These are phyloP conservation scores for Collybia sordida DNA, from an alignment of 768 basidiomycete genomes.

Conservation along the genomic window DNA sequence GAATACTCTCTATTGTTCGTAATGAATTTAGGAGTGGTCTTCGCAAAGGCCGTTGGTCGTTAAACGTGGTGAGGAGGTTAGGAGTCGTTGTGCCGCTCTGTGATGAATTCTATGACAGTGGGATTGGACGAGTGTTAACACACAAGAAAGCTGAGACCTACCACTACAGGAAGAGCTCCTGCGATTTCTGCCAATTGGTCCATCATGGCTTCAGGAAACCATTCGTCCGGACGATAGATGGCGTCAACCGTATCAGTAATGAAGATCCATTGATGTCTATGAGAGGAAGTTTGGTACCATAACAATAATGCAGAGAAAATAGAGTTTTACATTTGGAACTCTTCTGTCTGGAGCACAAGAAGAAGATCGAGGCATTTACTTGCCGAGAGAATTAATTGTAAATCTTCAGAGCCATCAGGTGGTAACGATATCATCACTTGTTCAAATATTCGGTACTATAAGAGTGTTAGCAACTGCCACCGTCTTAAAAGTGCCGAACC, in stretches of 20 bases:
- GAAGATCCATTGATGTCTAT: constrained; percentile 97
- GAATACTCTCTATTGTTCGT: constrained; percentile 79
- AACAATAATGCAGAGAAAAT: constrained; percentile 4
- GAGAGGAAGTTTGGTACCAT: not conserved
- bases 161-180: constrained; percentile 58
- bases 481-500: constrained; percentile 14
- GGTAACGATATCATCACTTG: constrained; percentile 71
- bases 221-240: constrained; percentile 81
- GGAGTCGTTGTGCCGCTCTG: constrained; percentile 22
- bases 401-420: constrained; percentile 79
- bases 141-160: constrained; percentile 15
- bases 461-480: not conserved
- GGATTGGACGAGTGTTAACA: not conserved
- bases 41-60: constrained; percentile 54
- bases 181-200: constrained; percentile 88
- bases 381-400: constrained; percentile 81
- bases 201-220: constrained; percentile 84
- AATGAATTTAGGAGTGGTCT: constrained; percentile 69
- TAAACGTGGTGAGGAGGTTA: constrained; percentile 24
- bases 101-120: constrained; percentile 24
- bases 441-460: constrained; percentile 88
- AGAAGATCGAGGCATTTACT: constrained; percentile 94
- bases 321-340: constrained; percentile 86
- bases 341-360: constrained; percentile 91
- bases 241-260: constrained; percentile 97